These are phyloP conservation scores for Phylloporus sp. DNA, from an alignment of 1,284 basidiomycete species.

Conservation along the genomic window DNA sequence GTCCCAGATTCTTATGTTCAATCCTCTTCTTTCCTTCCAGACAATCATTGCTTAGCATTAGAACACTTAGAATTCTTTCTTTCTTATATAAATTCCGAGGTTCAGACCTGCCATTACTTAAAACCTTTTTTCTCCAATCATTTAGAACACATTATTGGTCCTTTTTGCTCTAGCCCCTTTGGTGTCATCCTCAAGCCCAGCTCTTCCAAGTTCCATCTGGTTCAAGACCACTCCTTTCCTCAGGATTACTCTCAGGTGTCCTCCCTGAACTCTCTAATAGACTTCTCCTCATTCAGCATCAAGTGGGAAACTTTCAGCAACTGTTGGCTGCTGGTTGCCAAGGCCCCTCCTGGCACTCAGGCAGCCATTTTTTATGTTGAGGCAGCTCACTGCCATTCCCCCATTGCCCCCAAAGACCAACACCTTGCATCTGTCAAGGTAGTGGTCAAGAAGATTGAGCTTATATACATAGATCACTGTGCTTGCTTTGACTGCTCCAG, in stretches of 20 bases:
- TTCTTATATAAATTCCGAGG: slow-evolving; percentile 1
- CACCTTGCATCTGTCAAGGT: not conserved
- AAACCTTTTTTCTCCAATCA: not conserved
- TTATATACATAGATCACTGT: not conserved
- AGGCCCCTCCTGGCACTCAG: slow-evolving; percentile 24
- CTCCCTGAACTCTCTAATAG: slow-evolving; percentile 34
- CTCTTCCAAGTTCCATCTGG: slow-evolving; percentile 12
- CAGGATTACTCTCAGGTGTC: not conserved
- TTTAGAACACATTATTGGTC: slow-evolving; percentile 20
- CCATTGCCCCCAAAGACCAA: not conserved
- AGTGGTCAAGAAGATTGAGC: not conserved
- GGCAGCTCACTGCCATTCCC: not conserved
- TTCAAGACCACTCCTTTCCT: slow-evolving; percentile 31
- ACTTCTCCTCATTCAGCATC: slow-evolving; percentile 23
- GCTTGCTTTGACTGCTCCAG: not conserved
- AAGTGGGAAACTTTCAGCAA: slow-evolving; percentile 38
- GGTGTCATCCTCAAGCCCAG: slow-evolving; percentile 27
- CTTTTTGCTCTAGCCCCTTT: slow-evolving; percentile 25
- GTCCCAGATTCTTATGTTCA: not conserved
- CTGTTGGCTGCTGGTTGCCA: slow-evolving; percentile 13
- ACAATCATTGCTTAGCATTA: slow-evolving; percentile 18
- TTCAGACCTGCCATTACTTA: not conserved
- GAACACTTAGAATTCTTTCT: slow-evolving; percentile 4
- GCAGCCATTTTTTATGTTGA: slow-evolving; percentile 24
- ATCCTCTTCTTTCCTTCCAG: not conserved